Evolutionary conservation across 495 filamentous ascomycete genomes (phyloP), one percentile per base, ranked within the genome.

Genomic region (Penicillium atrosanguineum): DNA sequence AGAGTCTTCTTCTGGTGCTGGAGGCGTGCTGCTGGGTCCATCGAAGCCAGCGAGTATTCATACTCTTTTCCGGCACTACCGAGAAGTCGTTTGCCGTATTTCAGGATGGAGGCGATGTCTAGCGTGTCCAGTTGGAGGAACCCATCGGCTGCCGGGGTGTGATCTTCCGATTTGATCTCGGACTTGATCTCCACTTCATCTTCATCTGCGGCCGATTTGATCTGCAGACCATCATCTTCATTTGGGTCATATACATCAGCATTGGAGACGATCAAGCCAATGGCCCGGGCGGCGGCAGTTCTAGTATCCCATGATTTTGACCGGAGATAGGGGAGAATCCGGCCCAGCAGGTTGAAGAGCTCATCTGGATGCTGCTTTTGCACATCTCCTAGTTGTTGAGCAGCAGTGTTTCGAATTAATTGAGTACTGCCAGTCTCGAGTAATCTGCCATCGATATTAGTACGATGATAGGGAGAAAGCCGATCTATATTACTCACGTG

Each of bases 331-430:
- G 95, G 91, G 16, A 97, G 83, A 39, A 98, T 92, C 43, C 93
- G 82, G n/a, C 90, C 90, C n/a, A 98, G 79, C 7, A 98, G 79
- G 60, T 97, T 97, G 71, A 97, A 97, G 4, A 97, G 78, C 64
- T 98, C 94, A 69, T 97, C 93, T 0, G 95, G 94, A 64, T 97
- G 95, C 57, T 92, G 86, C 65, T 95, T 97, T 70, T 97, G 95
- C 55, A 96, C 91, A 76, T 97, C 94, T 34, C 89, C 93, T 36
- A 98, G 82, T 74, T 98, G 94, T 64, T 94, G 88, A 34, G 95
- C 95, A 51, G 94, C 94, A 52, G 94, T 97, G 56, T 96, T 94
- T 50, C 95, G 87, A 52, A 98, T 97, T 48, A 97, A 75, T 62
- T 86, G 85, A 52, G 93, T 97, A 70, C 91, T 96, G 59, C 94